phyloP scores from a whole-genome alignment of 1,284 basidiomycete genomes.

The Sanghuangporus weigelae region DNA sequence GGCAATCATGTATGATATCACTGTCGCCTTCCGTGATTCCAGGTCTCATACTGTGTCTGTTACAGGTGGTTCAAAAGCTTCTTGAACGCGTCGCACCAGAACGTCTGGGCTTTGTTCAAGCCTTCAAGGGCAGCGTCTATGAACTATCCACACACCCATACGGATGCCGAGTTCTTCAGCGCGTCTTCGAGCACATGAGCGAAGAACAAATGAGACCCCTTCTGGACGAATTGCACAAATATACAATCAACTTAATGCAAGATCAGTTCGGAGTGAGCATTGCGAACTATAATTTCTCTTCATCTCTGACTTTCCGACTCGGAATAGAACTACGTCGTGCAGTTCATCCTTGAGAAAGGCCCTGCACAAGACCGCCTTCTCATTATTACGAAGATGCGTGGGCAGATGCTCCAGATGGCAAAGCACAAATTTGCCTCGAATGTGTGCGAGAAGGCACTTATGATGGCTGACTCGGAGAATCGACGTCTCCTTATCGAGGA shows the following conservation, averaged over 20 bases:
- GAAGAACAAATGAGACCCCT: slow-evolving; percentile 65
- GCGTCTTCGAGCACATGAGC: slow-evolving; percentile 84
- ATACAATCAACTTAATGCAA: slow-evolving; percentile 69
- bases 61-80: slow-evolving; percentile 75
- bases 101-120: slow-evolving; percentile 70
- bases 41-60: neutral
- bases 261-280: slow-evolving; percentile 82
- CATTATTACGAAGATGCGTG: slow-evolving; percentile 71
- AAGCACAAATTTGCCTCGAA: slow-evolving; percentile 97
- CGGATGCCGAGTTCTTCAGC: slow-evolving; percentile 93
- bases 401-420: slow-evolving; percentile 75
- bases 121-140: slow-evolving; percentile 81
- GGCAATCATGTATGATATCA: slow-evolving; percentile 80
- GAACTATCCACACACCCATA: slow-evolving; percentile 88
- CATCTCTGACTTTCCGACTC: slow-evolving; percentile 13
- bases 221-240: slow-evolving; percentile 81
- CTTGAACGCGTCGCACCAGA: slow-evolving; percentile 78
- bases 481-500: slow-evolving; percentile 75
- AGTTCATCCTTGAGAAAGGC: slow-evolving; percentile 88
- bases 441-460: slow-evolving; percentile 90
- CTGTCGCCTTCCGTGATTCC: neutral
- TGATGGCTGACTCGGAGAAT: slow-evolving; percentile 58
- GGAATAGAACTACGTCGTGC: slow-evolving; percentile 86
- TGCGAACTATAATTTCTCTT: slow-evolving; percentile 8
- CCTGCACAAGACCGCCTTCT: slow-evolving; percentile 61